These are phyloP conservation scores for Narthecium ossifragum DNA, from an alignment of 106 monocot species.

Conservation along the genomic window DNA sequence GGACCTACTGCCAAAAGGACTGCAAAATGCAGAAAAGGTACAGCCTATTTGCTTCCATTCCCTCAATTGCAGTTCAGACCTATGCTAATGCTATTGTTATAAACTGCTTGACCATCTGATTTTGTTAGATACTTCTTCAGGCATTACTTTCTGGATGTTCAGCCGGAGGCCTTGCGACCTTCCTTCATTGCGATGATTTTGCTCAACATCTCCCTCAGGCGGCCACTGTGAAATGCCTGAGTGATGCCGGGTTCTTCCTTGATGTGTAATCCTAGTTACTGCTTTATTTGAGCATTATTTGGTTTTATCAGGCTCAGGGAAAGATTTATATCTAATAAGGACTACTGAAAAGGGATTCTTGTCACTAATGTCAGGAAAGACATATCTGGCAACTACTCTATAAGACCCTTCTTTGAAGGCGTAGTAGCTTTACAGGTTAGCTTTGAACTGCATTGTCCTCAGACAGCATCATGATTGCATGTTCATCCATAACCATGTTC, in stretches of 20 bases:
- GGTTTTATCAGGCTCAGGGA: background rate
- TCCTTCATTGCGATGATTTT: constrained; percentile 78
- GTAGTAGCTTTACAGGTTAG: constrained; percentile 60
- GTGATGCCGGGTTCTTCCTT: constrained; percentile 94
- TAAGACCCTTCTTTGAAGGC: constrained; percentile 33
- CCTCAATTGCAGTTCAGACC: background rate
- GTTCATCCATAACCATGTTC: too few relatives aligned
- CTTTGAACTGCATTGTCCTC: background rate
- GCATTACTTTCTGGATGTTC: constrained; percentile 95
- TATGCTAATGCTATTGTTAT: background rate
- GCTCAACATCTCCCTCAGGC: constrained; percentile 21
- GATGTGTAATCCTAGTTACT: constrained; percentile 45
- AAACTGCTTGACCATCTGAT: background rate
- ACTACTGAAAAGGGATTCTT: background rate
- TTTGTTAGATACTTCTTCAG: constrained; percentile 20
- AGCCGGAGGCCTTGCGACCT: constrained; percentile 82
- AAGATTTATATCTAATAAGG: background rate
- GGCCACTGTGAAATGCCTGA: constrained; percentile 70
- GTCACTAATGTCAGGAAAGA: constrained; percentile 45
- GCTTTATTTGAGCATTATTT: background rate
- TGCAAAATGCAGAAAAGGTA: constrained; percentile 63
- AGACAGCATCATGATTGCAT: too few relatives aligned
- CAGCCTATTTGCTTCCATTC: background rate
- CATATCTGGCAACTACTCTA: constrained; percentile 50
- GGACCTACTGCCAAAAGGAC: constrained; percentile 66